These are phyloP conservation scores for Coniosporium tulheliwenetii DNA, from an alignment of 2,329 filamentous ascomycete species.

Conservation along the genomic window DNA sequence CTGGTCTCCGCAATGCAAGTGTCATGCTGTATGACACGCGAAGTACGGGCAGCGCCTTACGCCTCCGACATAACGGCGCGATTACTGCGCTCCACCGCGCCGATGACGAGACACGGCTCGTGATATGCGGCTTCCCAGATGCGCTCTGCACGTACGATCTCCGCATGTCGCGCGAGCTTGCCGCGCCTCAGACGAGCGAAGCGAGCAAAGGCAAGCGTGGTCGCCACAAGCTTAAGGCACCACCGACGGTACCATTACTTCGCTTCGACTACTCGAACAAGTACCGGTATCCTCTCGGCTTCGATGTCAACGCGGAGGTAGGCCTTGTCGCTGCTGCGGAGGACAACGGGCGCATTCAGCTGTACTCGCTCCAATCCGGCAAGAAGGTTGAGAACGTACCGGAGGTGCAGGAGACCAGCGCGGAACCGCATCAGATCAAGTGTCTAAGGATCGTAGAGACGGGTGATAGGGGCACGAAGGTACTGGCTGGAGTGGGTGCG, in stretches of 20 bases:
- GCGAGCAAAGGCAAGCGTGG: background rate
- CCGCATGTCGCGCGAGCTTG: conserved; percentile 5
- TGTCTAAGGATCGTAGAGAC: too few relatives aligned
- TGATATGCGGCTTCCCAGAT: conserved; percentile 13
- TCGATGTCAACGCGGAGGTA: conserved; percentile 14
- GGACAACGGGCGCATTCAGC: conserved; percentile 9
- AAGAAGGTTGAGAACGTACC: too few relatives aligned
- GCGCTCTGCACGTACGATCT: conserved; percentile 17
- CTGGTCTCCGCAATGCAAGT: conserved; percentile 16
- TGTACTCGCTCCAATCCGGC: conserved; percentile 19
- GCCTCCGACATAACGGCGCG: conserved; percentile 4
- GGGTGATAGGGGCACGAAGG: too few relatives aligned
- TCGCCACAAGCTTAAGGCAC: background rate
- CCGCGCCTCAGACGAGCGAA: background rate
- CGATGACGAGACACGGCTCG: conserved; percentile 12
- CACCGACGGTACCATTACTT: conserved; percentile 12
- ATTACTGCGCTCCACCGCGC: conserved; percentile 9
- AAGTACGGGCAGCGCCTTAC: conserved; percentile 1
- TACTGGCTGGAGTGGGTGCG: too few relatives aligned
- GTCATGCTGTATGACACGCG: conserved; percentile 15
- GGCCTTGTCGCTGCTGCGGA: conserved; percentile 18
- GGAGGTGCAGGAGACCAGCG: too few relatives aligned
- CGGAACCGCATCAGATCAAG: too few relatives aligned
- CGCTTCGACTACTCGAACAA: conserved; percentile 12
- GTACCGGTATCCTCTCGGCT: conserved; percentile 9